Evolutionary conservation across 805 yeast genomes (phyloP), one percentile per base, ranked within the genome.

Genomic region (Candida awuae): DNA sequence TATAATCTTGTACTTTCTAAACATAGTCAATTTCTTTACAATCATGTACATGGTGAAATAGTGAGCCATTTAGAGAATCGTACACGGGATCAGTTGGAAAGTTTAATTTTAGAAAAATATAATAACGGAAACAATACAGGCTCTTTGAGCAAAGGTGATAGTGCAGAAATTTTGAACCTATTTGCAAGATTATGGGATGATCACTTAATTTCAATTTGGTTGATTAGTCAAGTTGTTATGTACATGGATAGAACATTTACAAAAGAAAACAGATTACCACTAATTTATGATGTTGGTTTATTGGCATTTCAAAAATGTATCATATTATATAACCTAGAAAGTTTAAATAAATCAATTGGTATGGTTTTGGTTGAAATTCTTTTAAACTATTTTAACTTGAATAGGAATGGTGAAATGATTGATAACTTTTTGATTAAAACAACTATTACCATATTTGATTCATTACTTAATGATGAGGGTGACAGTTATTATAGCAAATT

Each of bases 241-340:
- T 87, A 87, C 53, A 59, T 88, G 54, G 94, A 87, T 54, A 70
- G 94, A 32, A 95, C 84, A 0, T 86, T 83, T 49, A 83, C 87
- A 20, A 78, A 75, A 47, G 88, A 81, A 46, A 58, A 61, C 23
- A 78, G 74, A 49, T 62, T 75, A 36, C 75, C 82, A 4, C 62
- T 78, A 41, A 68, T 81, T 2, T 80, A 79, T 52, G 95, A 87
- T 53, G 67, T 79, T 34, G 94, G 95, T 0, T 65, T 86, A 18
- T 70, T 70, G 23, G 56, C 78, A 8, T 87, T 85, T 55, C 71
- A 81, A 43, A 78, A 75, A 28, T 62, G 67, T 19, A 67, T 86
- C 6, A 59, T 87, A 26, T 70, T 71, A 43, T 61, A 64, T 34
- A 62, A 75, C 26, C 15, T 18, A 8, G 13, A 33, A 4, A 53